Evolutionary conservation across 257 asterid genomes (phyloP), one percentile per base, ranked within the genome.

Genomic region (Rehmannia glutinosa): DNA sequence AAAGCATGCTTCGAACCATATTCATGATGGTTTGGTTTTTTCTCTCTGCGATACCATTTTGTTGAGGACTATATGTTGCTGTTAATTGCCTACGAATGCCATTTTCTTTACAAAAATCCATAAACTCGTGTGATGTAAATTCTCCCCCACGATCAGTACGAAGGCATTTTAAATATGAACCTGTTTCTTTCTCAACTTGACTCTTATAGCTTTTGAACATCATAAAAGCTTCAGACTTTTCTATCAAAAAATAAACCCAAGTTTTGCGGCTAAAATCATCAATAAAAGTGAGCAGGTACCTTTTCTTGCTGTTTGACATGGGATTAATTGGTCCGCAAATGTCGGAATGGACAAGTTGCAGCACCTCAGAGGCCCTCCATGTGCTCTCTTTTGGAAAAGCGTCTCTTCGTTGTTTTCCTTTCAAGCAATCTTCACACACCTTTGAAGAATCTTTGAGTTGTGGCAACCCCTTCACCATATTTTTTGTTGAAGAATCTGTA

Each of bases 311-410:
- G 3, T 11, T 30, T 0, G 75, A 58, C 0, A 45, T n/a, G 2
- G 66, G 75, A 1, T 9, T 59, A 13, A 52, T 60, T 16, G 79
- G 75, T 19, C 75, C 71, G 19, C 75, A 74, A 4, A 73, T 11
- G 49, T 66, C 74, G 1, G 35, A 7, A 10, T 73, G 74, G 1
- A 66, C 20, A 0, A 58, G 17, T 20, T 69, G 35, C 2, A 62
- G 70, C 0, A 3, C 50, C n/a, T 35, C 3, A 9, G 27, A 15
- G 0, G 75, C 70, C 8, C 69, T 60, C 75, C 55, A 62, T 5
- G 9, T 0, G 9, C 70, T 50, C 4, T 24, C n/a, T 5, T 21
- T 21, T 13, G 70, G 70, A 3, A 62, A 2, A 0, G 70, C 0
- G 0, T 38, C 10, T 23, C 28, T 25, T 2, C 46, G 58, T 30